These are phyloP conservation scores for Ceriops zippeliana DNA, from an alignment of 345 rosid genomes.

Conservation along the genomic window DNA sequence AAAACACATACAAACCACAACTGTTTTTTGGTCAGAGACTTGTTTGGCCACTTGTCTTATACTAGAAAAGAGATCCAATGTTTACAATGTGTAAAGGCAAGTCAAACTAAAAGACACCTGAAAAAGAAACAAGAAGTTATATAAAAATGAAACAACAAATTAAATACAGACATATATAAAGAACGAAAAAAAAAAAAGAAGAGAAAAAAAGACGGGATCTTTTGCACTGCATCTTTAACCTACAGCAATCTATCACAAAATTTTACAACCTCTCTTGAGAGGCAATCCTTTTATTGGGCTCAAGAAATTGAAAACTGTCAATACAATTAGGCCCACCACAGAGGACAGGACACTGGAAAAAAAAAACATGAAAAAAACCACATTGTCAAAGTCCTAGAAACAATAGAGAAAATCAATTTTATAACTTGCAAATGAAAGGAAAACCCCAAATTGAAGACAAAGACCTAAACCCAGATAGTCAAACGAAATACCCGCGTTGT, in stretches of 20 bases:
- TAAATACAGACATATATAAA: neutral
- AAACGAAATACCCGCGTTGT: neutral
- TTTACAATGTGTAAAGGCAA: neutral
- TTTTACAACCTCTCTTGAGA: neutral
- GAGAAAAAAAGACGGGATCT: neutral
- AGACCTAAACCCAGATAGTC: neutral
- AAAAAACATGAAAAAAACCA: neutral
- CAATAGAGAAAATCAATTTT: neutral
- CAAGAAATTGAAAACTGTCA: neutral
- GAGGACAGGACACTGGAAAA: neutral
- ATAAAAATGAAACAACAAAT: neutral
- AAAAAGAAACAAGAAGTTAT: neutral
- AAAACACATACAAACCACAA: slow-evolving; percentile 22
- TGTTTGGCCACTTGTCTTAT: slow-evolving; percentile 20
- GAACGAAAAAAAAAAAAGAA: neutral
- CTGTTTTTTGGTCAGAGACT: slow-evolving; percentile 18
- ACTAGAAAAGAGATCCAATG: neutral
- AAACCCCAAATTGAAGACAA: neutral
- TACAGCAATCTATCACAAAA: neutral
- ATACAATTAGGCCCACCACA: slow-evolving; percentile 5
- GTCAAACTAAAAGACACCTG: neutral
- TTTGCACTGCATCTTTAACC: neutral
- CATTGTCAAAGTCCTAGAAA: neutral
- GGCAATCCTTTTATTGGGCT: neutral
- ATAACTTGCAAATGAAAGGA: neutral